Percentiles rank a stretch among this genome's conserved stretches.
Conservation (phyloP, 768 basidiomycete species). For the Harrya chromipes region DNA sequence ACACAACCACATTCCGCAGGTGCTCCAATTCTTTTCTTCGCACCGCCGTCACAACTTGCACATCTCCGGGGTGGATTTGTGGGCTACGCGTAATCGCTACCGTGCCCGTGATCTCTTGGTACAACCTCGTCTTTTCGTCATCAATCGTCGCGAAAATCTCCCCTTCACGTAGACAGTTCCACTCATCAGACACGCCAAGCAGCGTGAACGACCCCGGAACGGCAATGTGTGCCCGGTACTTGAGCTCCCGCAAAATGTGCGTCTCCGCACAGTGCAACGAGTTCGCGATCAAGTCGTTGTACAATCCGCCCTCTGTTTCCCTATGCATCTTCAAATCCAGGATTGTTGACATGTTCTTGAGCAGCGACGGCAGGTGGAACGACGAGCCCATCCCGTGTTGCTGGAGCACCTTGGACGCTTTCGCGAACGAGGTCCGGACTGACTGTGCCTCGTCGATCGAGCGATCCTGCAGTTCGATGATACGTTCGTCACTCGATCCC, state of each 20-base stretch:
- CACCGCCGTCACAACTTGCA: slow-evolving; percentile 42
- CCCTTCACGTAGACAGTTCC: slow-evolving; percentile 42
- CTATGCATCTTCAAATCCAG: slow-evolving; percentile 29
- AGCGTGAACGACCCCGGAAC: slow-evolving; percentile 49
- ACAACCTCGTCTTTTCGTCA: slow-evolving; percentile 29
- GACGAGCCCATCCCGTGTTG: slow-evolving; percentile 45
- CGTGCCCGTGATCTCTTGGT: slow-evolving; percentile 32
- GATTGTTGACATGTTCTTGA: slow-evolving; percentile 35
- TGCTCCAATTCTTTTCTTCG: slow-evolving; percentile 37
- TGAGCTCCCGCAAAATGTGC: slow-evolving; percentile 49
- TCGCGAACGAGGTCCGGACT: slow-evolving; percentile 32
- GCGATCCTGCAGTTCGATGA: slow-evolving; percentile 36
- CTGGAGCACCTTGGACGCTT: slow-evolving; percentile 39
- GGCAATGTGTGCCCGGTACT: slow-evolving; percentile 48
- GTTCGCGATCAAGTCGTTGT: slow-evolving; percentile 37
- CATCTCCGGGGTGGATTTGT: slow-evolving; percentile 51
- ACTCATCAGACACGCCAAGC: slow-evolving; percentile 52
- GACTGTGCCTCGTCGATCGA: slow-evolving; percentile 38
- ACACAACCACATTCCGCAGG: slow-evolving; percentile 47
- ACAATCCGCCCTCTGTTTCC: slow-evolving; percentile 12
- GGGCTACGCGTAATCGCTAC: slow-evolving; percentile 51
- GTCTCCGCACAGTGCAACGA: slow-evolving; percentile 39
- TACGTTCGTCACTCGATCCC: slow-evolving; percentile 32
- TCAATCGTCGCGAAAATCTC: slow-evolving; percentile 45
- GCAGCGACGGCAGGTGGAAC: slow-evolving; percentile 42